phyloP scores from a whole-genome alignment of 352 stramenopile species.

The Thalassiosira exigua region DNA sequence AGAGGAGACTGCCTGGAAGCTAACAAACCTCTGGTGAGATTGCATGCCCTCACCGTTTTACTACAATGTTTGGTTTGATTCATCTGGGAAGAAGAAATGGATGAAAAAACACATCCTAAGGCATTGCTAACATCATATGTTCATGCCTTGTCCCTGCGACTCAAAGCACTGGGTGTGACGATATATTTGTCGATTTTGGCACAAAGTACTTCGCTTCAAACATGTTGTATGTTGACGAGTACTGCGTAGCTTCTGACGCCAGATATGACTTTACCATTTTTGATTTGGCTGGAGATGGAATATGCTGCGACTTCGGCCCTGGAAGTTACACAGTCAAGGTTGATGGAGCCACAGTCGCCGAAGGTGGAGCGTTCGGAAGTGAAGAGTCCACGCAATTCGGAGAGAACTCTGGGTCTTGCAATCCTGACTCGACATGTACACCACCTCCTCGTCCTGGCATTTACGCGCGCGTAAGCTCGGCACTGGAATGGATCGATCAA shows the following conservation, averaged over 20 bases:
- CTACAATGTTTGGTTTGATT: too few species aligned
- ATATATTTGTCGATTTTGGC: neutral
- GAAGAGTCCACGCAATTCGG: neutral
- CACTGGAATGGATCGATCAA: neutral
- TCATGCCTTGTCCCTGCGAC: too few species aligned
- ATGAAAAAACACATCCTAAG: too few species aligned
- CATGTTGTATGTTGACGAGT: neutral
- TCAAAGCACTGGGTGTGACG: neutral
- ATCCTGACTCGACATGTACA: neutral
- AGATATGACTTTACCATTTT: slow-evolving; percentile 33
- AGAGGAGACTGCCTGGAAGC: slow-evolving; percentile 3
- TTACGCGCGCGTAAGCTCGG: neutral
- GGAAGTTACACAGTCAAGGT: neutral
- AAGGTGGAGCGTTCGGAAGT: neutral
- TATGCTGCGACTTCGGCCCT: slow-evolving; percentile 29
- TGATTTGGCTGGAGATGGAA: slow-evolving; percentile 41
- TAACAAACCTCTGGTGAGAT: slow-evolving; percentile 5
- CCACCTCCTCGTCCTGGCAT: slow-evolving; percentile 3
- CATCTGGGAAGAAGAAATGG: too few species aligned
- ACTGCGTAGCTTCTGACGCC: neutral
- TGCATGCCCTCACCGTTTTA: too few species aligned
- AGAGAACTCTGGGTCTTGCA: neutral
- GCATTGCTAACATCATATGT: too few species aligned
- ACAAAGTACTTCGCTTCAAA: neutral
- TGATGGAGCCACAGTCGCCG: slow-evolving; percentile 5